phyloP scores from a whole-genome alignment of 148 eudicot genomes.

The Rhododendron simsii region DNA sequence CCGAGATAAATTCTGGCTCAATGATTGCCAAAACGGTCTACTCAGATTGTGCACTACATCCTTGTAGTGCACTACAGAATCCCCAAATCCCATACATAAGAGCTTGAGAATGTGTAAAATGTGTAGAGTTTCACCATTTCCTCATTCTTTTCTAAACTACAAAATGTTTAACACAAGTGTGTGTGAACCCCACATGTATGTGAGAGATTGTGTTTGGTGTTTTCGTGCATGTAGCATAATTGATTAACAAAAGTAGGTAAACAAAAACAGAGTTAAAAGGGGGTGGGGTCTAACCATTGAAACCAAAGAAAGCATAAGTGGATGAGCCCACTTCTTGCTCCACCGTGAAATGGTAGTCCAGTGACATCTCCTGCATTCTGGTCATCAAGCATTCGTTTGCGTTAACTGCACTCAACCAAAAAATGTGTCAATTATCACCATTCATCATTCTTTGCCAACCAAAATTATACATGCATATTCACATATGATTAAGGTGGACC shows the following conservation, averaged over 20 bases:
- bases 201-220: too few relatives aligned
- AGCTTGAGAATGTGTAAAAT: neutral
- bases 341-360: conserved; percentile 69
- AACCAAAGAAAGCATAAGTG: conserved; percentile 66
- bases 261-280: neutral
- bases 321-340: conserved; percentile 82
- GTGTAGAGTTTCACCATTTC: neutral
- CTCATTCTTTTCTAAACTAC: neutral
- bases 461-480: neutral
- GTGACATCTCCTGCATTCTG: conserved; percentile 85
- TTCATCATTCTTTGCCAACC: neutral
- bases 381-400: conserved; percentile 77
- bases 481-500: neutral
- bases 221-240: too few relatives aligned
- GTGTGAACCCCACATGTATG: too few relatives aligned
- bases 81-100: too few relatives aligned
- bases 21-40: too few relatives aligned
- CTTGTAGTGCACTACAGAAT: too few relatives aligned
- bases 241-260: neutral
- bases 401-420: conserved; percentile 40
- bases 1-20: too few relatives aligned
- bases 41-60: too few relatives aligned
- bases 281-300: conserved; percentile 45
- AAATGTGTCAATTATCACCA: neutral
- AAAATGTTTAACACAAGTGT: neutral